Base-by-base conservation (phyloP, 2,329 filamentous ascomycete species). In the Penicillium sclerotiorum region DNA sequence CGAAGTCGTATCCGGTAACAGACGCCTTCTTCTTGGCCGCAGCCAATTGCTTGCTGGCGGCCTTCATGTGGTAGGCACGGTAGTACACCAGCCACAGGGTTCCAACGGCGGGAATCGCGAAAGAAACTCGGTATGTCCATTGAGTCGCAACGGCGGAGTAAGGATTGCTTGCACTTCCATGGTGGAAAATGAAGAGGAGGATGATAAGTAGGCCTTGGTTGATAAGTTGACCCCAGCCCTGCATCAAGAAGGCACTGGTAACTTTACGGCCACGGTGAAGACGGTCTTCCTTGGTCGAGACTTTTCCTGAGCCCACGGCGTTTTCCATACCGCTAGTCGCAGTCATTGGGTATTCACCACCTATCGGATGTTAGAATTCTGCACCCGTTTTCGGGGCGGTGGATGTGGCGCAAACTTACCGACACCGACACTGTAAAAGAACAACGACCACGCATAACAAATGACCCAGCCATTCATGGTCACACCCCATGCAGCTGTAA, bases 71-170 rank as follows among this genome's bases (percentile, higher is more conserved):
- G 80, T 85, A 96, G 68, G 85, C 87, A 83, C 93, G 89, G 80
- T 94, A 95, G 83, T 96, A 97, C 65, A 93, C 87, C 20, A 97
- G 86, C 91, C 92, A 96, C 33, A 95, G 80, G 1, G 93, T 96
- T 48, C 93, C 93, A 40, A 93, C 80, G 37, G 92, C 92, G 5
- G 93, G 92, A 61, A 96, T 85, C 42, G 90, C 91, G 68, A 97
- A 97, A 2, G 90, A 95, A 45, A 97, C 75, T 54, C 93, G 89
- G 83, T 92, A 96, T 8, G 89, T 90, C 82, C 87, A 96, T 74
- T 96, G 93, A 1, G 88, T 87, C 8, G 89, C 79, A n/a, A 85
- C 79, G 53, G 80, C 72, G 50, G 84, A 87, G 78, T 96, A 96
- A 3, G 91, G 90, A 18, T 88, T 84, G 60, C 84, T 81, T 41